Conservation (phyloP, 148 eudicot species). For the Fagopyrum esculentum region DNA sequence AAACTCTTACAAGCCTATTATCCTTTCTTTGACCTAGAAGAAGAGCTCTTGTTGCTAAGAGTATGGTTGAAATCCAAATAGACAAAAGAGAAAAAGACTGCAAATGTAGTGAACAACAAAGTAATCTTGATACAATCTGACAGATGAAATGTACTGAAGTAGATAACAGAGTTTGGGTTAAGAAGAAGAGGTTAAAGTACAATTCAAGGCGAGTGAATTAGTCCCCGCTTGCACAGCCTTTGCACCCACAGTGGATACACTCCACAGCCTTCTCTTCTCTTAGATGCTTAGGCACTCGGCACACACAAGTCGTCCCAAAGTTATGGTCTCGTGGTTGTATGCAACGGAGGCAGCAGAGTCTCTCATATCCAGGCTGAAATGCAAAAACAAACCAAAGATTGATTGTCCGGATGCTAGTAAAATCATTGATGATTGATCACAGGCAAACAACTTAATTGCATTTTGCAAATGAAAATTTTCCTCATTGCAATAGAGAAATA, state of each 20-base stretch:
- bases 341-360: conserved; percentile 80
- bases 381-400: background rate
- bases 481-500: no score
- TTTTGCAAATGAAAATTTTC: background rate
- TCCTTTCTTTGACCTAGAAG: no score
- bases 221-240: conserved; percentile 88
- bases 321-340: conserved; percentile 87
- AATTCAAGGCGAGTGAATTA: conserved; percentile 19
- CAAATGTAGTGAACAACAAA: background rate
- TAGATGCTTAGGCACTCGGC: conserved; percentile 85
- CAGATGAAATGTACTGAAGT: background rate
- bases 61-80: no score
- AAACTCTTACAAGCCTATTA: no score
- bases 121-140: background rate
- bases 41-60: no score
- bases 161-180: background rate
- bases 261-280: conserved; percentile 85
- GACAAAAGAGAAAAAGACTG: background rate
- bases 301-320: conserved; percentile 84
- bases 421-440: no score
- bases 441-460: background rate
- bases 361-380: conserved; percentile 86
- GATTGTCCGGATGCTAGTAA: background rate
- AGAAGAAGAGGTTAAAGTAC: background rate
- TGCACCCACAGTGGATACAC: conserved; percentile 84